A percentile compares a stretch with the other conserved stretches of the same genome.
Evolutionary conservation across 345 rosid genomes (phyloP).

Genomic region (Luvunga scandens): DNA sequence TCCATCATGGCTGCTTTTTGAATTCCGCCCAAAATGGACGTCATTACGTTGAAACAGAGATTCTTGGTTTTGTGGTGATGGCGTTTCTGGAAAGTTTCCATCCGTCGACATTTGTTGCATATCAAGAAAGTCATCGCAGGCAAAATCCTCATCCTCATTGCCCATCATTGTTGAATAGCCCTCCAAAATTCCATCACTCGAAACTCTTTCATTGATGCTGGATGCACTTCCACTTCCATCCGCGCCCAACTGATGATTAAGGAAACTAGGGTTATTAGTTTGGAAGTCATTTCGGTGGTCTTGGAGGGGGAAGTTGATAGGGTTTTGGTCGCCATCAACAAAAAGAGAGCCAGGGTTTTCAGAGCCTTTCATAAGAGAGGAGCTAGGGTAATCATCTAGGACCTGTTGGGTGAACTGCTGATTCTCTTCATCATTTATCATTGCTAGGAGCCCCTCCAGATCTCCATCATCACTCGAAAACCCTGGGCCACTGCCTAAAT

Average conservation of each 20-base stretch:
- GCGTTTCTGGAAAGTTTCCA: not conserved
- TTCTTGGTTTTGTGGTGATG: not conserved
- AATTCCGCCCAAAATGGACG: not conserved
- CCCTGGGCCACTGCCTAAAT: not conserved
- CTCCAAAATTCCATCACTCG: not conserved
- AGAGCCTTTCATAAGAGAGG: not conserved
- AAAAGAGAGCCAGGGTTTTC: not conserved
- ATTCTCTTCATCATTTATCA: not conserved
- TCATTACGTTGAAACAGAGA: not conserved
- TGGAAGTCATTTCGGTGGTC: not conserved
- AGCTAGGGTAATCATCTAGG: not conserved
- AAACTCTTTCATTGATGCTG: not conserved
- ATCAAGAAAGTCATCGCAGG: not conserved
- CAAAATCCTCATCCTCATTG: not conserved
- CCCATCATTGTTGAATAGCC: not conserved
- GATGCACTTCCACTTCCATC: too few relatives aligned
- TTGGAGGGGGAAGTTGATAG: slow-evolving; percentile 6
- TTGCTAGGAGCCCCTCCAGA: not conserved
- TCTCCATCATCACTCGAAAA: too few relatives aligned
- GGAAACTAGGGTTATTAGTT: too few relatives aligned
- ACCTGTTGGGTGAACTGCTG: not conserved
- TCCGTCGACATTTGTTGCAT: not conserved
- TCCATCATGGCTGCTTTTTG: not conserved
- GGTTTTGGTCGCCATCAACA: not conserved
- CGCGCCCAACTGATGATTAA: too few relatives aligned